These are phyloP conservation scores for Verticillium dahliae DNA, from an alignment of 2,329 filamentous ascomycete species.

Conservation along the genomic window DNA sequence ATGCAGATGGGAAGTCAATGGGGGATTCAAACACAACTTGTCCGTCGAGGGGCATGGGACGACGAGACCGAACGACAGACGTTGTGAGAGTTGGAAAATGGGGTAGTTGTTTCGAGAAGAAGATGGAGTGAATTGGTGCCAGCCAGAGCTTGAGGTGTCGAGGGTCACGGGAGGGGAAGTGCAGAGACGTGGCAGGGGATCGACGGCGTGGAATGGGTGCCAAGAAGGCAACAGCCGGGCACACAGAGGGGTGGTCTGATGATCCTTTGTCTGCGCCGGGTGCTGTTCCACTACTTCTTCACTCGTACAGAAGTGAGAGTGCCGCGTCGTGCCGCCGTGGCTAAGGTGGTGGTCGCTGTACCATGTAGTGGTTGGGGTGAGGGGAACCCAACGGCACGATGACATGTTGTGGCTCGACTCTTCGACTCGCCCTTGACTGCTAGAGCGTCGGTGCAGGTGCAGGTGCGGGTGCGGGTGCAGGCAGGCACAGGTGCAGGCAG, in stretches of 20 bases:
- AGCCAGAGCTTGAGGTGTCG: neutral
- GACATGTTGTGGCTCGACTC: neutral
- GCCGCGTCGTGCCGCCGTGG: neutral
- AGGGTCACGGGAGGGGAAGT: neutral
- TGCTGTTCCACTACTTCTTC: neutral
- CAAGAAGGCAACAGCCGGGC: neutral
- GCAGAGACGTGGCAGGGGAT: neutral
- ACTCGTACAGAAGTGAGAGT: neutral
- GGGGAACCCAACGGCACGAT: neutral
- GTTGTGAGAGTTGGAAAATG: neutral
- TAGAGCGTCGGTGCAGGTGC: too few relatives aligned
- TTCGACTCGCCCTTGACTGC: too few relatives aligned
- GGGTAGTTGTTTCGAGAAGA: neutral
- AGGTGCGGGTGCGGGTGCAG: too few relatives aligned
- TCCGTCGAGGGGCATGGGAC: neutral
- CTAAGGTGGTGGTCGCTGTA: too few relatives aligned
- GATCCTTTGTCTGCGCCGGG: neutral
- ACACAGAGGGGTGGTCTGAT: neutral
- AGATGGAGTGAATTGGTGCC: neutral
- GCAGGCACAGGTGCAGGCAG: too few relatives aligned
- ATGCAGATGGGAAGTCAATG: neutral
- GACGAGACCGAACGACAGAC: neutral
- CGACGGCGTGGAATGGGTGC: neutral
- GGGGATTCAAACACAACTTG: neutral
- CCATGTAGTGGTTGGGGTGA: neutral